Evolutionary conservation across 2,329 filamentous ascomycete genomes (phyloP).

Genomic region (Cordyceps tenuipes): DNA sequence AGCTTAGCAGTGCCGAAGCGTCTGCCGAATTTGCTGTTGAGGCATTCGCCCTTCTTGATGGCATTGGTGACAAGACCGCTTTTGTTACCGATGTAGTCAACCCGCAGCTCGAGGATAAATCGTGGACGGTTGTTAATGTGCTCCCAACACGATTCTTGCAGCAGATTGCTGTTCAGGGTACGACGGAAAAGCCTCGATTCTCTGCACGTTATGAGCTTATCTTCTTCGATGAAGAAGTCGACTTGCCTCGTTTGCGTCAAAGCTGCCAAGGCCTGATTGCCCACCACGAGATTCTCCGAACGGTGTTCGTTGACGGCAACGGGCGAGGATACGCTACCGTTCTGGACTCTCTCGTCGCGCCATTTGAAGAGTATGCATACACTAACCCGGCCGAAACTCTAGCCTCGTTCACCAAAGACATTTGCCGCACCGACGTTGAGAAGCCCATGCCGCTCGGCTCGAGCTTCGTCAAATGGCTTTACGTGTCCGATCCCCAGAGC

Average conservation of each 20-base stretch:
- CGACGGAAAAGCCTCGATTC: conserved; percentile 48
- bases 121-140: conserved; percentile 46
- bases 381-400: conserved; percentile 33
- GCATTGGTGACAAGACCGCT: conserved; percentile 26
- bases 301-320: conserved; percentile 50
- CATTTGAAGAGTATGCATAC: conserved; percentile 45
- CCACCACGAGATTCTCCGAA: conserved; percentile 56
- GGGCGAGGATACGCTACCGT: conserved; percentile 47
- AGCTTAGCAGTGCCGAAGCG: conserved; percentile 15
- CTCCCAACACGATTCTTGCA: conserved; percentile 52
- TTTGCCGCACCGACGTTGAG: conserved; percentile 48
- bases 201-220: conserved; percentile 58
- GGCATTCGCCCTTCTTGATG: conserved; percentile 44
- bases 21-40: conserved; percentile 18
- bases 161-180: conserved; percentile 49
- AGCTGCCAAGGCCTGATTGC: conserved; percentile 48
- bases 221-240: conserved; percentile 45
- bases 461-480: conserved; percentile 52
- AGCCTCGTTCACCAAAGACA: conserved; percentile 36
- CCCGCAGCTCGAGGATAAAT: conserved; percentile 40
- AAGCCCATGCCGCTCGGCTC: conserved; percentile 49
- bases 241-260: conserved; percentile 38
- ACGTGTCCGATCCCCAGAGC: conserved; percentile 29
- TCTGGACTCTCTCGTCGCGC: conserved; percentile 44
- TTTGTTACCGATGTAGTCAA: conserved; percentile 41